Percentiles rank a stretch among this genome's conserved stretches.
Conservation (phyloP, 2,329 filamentous ascomycete genomes). For the Phaeoacremonium minimum region DNA sequence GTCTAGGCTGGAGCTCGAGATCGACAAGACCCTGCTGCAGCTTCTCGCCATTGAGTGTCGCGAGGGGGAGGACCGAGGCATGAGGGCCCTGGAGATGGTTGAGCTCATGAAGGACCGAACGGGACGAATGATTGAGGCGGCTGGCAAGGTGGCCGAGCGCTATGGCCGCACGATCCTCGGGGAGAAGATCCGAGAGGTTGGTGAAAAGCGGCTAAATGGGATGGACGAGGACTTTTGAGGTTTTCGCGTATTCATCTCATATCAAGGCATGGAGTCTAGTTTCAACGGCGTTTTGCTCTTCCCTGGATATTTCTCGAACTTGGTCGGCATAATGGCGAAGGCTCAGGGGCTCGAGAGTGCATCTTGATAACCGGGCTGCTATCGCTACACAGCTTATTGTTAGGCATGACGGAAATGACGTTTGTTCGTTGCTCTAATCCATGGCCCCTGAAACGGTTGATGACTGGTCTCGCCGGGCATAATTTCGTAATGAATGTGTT, state of each 20-base stretch:
- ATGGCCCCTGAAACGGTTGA: no score
- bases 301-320: not conserved
- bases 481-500: no score
- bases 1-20: slow-evolving; percentile 70
- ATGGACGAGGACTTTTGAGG: slow-evolving; percentile 45
- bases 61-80: slow-evolving; percentile 86
- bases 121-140: slow-evolving; percentile 88
- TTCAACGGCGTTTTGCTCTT: not conserved
- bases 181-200: slow-evolving; percentile 86
- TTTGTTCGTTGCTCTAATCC: no score
- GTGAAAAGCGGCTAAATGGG: slow-evolving; percentile 63
- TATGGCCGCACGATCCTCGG: slow-evolving; percentile 77
- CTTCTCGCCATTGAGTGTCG: slow-evolving; percentile 86
- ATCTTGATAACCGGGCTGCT: no score
- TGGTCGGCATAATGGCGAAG: no score
- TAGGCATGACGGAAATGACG: no score
- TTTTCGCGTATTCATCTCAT: no score
- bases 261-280: no score
- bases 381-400: no score
- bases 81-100: slow-evolving; percentile 92
- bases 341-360: no score
- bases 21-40: slow-evolving; percentile 87
- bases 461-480: no score
- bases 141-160: slow-evolving; percentile 80
- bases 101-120: slow-evolving; percentile 77